Evolutionary conservation across 176 grass and related monocot species (phyloP).

Genomic region (Oryza meridionalis): DNA sequence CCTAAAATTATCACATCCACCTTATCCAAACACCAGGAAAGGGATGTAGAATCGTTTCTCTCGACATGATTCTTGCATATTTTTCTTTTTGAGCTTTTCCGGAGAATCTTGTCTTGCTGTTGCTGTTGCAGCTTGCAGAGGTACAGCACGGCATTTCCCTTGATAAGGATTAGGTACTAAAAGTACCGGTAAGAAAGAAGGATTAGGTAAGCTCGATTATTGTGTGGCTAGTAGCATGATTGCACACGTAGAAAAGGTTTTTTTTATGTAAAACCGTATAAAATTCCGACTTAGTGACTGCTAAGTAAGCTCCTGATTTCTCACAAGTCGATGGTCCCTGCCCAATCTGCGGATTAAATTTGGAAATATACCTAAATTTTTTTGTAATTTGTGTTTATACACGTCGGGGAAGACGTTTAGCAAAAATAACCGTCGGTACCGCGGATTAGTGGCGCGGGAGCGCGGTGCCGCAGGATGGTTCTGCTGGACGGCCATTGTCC

Average conservation of each 20-base stretch:
- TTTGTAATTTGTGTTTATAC: too few species aligned
- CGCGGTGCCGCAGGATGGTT: too few species aligned
- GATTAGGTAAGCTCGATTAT: not conserved
- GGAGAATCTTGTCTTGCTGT: not conserved
- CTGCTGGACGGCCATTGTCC: too few species aligned
- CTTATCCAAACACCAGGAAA: not conserved
- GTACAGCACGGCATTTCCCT: not conserved
- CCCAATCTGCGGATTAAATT: not conserved
- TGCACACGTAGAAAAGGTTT: not conserved
- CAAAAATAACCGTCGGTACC: too few species aligned
- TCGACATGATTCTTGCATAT: not conserved
- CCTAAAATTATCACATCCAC: not conserved
- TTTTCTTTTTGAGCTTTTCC: not conserved
- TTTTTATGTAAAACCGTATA: not conserved
- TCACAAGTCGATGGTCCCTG: not conserved
- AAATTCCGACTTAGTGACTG: not conserved
- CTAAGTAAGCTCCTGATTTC: not conserved
- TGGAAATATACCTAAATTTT: too few species aligned
- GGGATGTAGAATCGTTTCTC: not conserved
- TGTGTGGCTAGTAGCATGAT: not conserved
- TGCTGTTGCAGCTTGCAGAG: not conserved
- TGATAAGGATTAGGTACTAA: not conserved
- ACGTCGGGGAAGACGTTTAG: too few species aligned
- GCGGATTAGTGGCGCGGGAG: too few species aligned
- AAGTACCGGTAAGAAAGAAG: not conserved